These are phyloP conservation scores for Danielozyma ontarioensis DNA, from an alignment of 805 yeast species.

Conservation along the genomic window DNA sequence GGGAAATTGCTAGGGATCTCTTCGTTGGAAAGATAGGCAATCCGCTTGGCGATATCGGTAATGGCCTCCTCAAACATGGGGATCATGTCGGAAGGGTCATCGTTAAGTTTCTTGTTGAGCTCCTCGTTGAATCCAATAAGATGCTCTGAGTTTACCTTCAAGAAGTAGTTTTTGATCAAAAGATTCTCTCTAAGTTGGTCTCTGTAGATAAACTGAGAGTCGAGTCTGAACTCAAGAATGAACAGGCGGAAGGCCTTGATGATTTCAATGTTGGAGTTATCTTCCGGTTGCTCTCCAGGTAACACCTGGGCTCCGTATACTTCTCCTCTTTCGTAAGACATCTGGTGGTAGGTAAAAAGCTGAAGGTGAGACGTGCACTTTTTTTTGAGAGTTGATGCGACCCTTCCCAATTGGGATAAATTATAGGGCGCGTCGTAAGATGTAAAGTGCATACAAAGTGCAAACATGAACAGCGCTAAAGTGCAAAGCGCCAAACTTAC, in stretches of 20 bases:
- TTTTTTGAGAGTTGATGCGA: conserved; percentile 1
- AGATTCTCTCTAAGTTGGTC: conserved; percentile 88
- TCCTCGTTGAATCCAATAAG: conserved; percentile 85
- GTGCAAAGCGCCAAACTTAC: too few relatives aligned
- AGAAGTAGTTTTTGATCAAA: conserved; percentile 63
- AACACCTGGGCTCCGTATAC: conserved; percentile 74
- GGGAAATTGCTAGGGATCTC: conserved; percentile 60
- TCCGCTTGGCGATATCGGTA: conserved; percentile 79
- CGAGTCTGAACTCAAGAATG: conserved; percentile 78
- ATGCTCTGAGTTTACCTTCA: conserved; percentile 78
- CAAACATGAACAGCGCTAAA: too few relatives aligned
- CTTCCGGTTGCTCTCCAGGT: conserved; percentile 73
- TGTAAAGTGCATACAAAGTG: too few relatives aligned
- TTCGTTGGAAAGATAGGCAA: conserved; percentile 49
- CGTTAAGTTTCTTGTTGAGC: conserved; percentile 74
- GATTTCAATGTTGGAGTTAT: conserved; percentile 62
- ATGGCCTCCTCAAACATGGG: conserved; percentile 81
- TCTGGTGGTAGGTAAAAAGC: conserved; percentile 19
- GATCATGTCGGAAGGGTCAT: conserved; percentile 83
- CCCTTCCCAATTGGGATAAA: conserved; percentile 12
- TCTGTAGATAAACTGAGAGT: conserved; percentile 78
- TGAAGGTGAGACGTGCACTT: not conserved
- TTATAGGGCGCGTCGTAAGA: conserved; percentile 2
- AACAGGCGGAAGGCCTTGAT: conserved; percentile 76
- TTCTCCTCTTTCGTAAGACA: conserved; percentile 75